Conservation (phyloP, 73 alveolate genomes). For the Paramecium bursaria region DNA sequence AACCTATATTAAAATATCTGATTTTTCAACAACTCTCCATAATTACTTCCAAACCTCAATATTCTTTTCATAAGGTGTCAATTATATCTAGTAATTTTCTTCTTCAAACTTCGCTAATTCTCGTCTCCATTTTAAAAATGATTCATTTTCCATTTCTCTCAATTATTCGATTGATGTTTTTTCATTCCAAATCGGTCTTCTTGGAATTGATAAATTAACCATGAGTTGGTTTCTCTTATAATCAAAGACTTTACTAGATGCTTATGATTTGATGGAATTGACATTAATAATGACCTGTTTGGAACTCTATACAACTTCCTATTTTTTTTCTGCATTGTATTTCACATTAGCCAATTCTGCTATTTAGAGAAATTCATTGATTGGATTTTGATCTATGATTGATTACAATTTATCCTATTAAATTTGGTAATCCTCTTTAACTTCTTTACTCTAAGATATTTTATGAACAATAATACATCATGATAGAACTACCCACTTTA, state of each 20-base stretch:
- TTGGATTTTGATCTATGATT: constrained; percentile 89
- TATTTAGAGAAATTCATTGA: constrained; percentile 92
- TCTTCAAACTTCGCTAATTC: constrained; percentile 96
- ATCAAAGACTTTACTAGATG: constrained; percentile 40
- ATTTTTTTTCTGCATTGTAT: constrained; percentile 87
- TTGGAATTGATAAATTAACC: constrained; percentile 76
- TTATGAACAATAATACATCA: constrained; percentile 7
- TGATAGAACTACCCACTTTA: constrained; percentile 62
- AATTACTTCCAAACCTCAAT: constrained; percentile 97
- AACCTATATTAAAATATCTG: constrained; percentile 90
- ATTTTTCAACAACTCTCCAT: constrained; percentile 97
- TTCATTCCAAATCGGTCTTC: constrained; percentile 94
- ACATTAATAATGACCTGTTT: constrained; percentile 68
- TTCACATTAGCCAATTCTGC: constrained; percentile 92
- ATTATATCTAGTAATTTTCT: constrained; percentile 86
- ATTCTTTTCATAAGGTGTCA: constrained; percentile 99
- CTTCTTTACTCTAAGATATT: constrained; percentile 72
- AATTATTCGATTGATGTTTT: constrained; percentile 90
- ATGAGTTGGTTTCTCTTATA: constrained; percentile 40
- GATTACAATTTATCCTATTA: constrained; percentile 79
- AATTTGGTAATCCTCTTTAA: constrained; percentile 71
- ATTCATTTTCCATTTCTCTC: constrained; percentile 85
- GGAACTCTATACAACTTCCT: constrained; percentile 72
- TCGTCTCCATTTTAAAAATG: constrained; percentile 97
- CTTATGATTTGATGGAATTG: constrained; percentile 16